Evolutionary conservation across 2,329 filamentous ascomycete species (phyloP).

Genomic region (Xylariaceae sp.): DNA sequence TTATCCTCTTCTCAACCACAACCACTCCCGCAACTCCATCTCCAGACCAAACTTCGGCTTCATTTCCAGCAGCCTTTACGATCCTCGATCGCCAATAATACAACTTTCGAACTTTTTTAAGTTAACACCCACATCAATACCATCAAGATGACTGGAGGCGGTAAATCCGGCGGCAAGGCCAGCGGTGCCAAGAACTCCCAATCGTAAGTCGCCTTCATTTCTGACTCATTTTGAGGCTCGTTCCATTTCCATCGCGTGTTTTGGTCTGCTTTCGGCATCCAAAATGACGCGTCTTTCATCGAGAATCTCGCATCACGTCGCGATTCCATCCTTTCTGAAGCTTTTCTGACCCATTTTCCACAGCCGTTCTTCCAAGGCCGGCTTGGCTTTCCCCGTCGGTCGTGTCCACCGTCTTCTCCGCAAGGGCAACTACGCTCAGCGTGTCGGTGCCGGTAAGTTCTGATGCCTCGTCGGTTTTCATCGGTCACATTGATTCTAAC

Average conservation of each 20-base stretch:
- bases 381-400: slow-evolving; percentile 97
- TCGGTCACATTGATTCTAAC: slow-evolving; percentile 5
- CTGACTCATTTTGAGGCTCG: background rate
- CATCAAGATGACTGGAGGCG: slow-evolving; percentile 98
- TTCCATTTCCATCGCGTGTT: background rate
- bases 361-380: slow-evolving; percentile 97
- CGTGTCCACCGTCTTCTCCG: slow-evolving; percentile 98
- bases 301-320: background rate
- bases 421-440: slow-evolving; percentile 99
- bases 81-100: slow-evolving; percentile 16
- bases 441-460: slow-evolving; percentile 74
- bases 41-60: slow-evolving; percentile 20
- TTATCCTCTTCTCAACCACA: slow-evolving; percentile 30
- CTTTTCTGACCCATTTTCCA: slow-evolving; percentile 35
- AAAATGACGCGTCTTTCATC: slow-evolving; percentile 39
- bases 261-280: slow-evolving; percentile 6
- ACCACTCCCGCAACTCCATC: slow-evolving; percentile 19
- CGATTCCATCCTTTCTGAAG: slow-evolving; percentile 17
- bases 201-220: slow-evolving; percentile 65
- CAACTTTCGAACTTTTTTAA: slow-evolving; percentile 13
- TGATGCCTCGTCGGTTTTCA: slow-evolving; percentile 30
- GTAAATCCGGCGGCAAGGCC: slow-evolving; percentile 99
- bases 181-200: slow-evolving; percentile 98
- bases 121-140: slow-evolving; percentile 30
- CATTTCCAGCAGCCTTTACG: slow-evolving; percentile 20